Conservation (phyloP, 2,329 filamentous ascomycete species). For the Macrophomina pseudophaseolina region DNA sequence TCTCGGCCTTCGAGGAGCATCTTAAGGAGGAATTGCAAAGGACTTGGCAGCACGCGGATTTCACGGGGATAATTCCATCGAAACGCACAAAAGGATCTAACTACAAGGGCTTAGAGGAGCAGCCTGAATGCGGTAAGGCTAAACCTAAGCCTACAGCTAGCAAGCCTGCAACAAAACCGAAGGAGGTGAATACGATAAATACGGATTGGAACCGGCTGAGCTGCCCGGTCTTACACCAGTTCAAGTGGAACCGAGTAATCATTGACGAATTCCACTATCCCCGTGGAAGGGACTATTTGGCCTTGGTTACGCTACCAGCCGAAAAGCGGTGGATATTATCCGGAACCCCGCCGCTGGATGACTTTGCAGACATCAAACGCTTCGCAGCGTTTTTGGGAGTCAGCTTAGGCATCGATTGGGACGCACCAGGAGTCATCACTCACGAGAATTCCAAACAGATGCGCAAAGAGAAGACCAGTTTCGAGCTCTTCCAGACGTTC, state of each 20-base stretch:
- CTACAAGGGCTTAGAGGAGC: constrained; percentile 12
- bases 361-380: constrained; percentile 64
- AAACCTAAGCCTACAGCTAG: neutral
- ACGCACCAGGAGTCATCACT: constrained; percentile 36
- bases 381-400: constrained; percentile 63
- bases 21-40: constrained; percentile 34
- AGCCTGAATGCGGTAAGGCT: neutral
- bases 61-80: constrained; percentile 45
- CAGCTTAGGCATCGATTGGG: constrained; percentile 60
- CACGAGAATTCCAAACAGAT: constrained; percentile 11
- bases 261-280: constrained; percentile 70
- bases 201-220: constrained; percentile 37
- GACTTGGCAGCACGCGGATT: constrained; percentile 40
- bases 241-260: constrained; percentile 64
- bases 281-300: constrained; percentile 41
- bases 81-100: constrained; percentile 37
- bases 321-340: constrained; percentile 67
- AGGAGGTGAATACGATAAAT: neutral
- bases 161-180: neutral
- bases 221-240: constrained; percentile 60
- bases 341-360: constrained; percentile 63
- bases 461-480: constrained; percentile 51
- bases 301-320: constrained; percentile 54
- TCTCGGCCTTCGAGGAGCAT: constrained; percentile 36
- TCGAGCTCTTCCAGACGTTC: constrained; percentile 63